These are phyloP conservation scores for Pleurotus pulmonarius DNA, from an alignment of 768 basidiomycete species.

Conservation along the genomic window DNA sequence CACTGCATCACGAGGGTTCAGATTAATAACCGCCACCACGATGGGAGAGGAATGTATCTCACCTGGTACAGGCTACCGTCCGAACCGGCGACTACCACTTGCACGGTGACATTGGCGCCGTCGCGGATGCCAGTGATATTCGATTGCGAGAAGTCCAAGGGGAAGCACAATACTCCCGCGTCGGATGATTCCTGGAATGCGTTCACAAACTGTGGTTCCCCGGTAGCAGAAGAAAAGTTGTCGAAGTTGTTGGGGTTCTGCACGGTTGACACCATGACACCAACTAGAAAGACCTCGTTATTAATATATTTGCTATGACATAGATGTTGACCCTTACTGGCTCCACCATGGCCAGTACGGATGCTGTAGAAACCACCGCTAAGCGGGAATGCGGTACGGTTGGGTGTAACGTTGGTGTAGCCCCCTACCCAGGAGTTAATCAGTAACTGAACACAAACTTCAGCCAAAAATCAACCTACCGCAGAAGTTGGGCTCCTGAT, in stretches of 20 bases:
- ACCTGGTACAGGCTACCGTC: slow-evolving; percentile 71
- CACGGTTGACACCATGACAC: slow-evolving; percentile 50
- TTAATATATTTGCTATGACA: not conserved
- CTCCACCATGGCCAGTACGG: slow-evolving; percentile 52
- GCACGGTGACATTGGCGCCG: slow-evolving; percentile 71
- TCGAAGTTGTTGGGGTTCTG: slow-evolving; percentile 59
- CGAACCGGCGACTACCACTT: slow-evolving; percentile 56
- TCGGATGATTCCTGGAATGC: slow-evolving; percentile 44
- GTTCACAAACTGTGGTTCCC: slow-evolving; percentile 28
- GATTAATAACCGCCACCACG: slow-evolving; percentile 9
- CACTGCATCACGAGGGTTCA: slow-evolving; percentile 45
- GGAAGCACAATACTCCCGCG: slow-evolving; percentile 62
- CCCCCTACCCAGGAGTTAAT: slow-evolving; percentile 42
- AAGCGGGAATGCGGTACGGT: slow-evolving; percentile 68
- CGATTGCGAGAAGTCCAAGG: slow-evolving; percentile 50
- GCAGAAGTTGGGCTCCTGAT: slow-evolving; percentile 56
- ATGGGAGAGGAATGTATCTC: slow-evolving; percentile 5
- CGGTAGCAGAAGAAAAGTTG: slow-evolving; percentile 44
- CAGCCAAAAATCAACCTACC: slow-evolving; percentile 35
- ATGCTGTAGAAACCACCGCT: slow-evolving; percentile 55
- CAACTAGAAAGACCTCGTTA: slow-evolving; percentile 33
- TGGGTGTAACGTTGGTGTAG: slow-evolving; percentile 45
- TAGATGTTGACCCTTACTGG: slow-evolving; percentile 31
- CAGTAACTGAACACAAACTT: not conserved
- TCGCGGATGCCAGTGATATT: slow-evolving; percentile 43